Evolutionary conservation across 257 asterid species (phyloP).

Genomic region (Solanum raphanifolium): DNA sequence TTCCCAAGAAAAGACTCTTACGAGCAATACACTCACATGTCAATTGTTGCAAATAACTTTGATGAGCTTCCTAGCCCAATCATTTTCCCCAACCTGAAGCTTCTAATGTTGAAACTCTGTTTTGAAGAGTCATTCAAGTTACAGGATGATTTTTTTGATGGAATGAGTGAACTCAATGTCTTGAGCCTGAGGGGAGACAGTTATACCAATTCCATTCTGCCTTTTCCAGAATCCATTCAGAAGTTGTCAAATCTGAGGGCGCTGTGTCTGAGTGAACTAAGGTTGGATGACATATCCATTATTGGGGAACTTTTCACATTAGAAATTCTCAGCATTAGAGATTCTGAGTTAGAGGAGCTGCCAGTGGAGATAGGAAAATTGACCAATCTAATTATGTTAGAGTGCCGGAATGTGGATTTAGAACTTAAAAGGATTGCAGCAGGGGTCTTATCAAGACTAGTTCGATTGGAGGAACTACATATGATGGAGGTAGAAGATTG

Average conservation of each 20-base stretch:
- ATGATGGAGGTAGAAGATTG: background rate
- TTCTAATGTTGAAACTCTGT: background rate
- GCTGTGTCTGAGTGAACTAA: background rate
- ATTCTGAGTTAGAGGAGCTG: background rate
- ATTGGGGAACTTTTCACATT: background rate
- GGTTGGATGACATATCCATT: background rate
- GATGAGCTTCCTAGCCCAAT: background rate
- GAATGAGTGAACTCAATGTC: background rate
- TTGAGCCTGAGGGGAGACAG: background rate
- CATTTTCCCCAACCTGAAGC: background rate
- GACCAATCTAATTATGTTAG: background rate
- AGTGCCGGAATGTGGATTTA: background rate
- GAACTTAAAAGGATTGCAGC: background rate
- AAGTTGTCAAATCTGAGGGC: background rate
- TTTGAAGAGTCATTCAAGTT: background rate
- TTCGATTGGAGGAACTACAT: constrained; percentile 3
- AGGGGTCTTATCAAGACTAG: background rate
- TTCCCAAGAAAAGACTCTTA: background rate
- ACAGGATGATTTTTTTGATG: background rate
- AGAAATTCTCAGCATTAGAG: background rate
- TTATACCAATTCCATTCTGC: accelerated
- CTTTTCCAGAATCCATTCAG: background rate
- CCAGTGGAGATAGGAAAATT: background rate
- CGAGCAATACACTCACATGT: background rate
- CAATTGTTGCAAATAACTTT: background rate